Conservation (phyloP, 129 eudicot genomes). For the Scalesia atractyloides region DNA sequence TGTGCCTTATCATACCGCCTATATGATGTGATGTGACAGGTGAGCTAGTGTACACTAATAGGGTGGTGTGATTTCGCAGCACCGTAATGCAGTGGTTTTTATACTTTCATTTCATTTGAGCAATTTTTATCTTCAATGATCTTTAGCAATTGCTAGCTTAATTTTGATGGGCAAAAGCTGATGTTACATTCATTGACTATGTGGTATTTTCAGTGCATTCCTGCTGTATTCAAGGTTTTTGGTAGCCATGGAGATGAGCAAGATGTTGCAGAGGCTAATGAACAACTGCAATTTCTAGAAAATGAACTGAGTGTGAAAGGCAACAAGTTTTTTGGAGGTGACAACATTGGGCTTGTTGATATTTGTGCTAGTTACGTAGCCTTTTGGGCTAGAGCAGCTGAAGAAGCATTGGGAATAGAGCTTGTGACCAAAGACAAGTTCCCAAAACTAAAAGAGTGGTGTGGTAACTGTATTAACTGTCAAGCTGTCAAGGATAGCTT, state of each 20-base stretch:
- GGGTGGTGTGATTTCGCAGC: too few relatives aligned
- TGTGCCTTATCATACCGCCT: too few relatives aligned
- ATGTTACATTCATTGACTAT: background rate
- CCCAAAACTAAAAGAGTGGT: constrained; percentile 38
- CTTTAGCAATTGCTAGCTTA: too few relatives aligned
- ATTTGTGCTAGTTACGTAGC: constrained; percentile 10
- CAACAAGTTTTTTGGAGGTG: constrained; percentile 3
- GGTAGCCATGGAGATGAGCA: constrained; percentile 1
- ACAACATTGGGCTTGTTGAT: constrained; percentile 9
- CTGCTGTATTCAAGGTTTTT: background rate
- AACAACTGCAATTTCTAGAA: background rate
- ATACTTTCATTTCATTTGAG: too few relatives aligned
- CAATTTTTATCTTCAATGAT: too few relatives aligned
- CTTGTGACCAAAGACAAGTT: constrained; percentile 23
- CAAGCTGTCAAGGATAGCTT: constrained; percentile 28
- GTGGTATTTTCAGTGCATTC: constrained; percentile 8
- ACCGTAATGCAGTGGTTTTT: too few relatives aligned
- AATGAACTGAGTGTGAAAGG: background rate
- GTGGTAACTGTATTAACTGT: constrained; percentile 20
- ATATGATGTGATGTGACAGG: too few relatives aligned
- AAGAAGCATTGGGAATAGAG: background rate
- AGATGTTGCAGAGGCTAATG: background rate
- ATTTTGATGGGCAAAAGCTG: too few relatives aligned
- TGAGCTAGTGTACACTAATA: too few relatives aligned
- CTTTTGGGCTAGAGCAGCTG: constrained; percentile 10